Evolutionary conservation across 805 yeast species (phyloP).

Genomic region (Cyberlindnera samutprakarnensis): DNA sequence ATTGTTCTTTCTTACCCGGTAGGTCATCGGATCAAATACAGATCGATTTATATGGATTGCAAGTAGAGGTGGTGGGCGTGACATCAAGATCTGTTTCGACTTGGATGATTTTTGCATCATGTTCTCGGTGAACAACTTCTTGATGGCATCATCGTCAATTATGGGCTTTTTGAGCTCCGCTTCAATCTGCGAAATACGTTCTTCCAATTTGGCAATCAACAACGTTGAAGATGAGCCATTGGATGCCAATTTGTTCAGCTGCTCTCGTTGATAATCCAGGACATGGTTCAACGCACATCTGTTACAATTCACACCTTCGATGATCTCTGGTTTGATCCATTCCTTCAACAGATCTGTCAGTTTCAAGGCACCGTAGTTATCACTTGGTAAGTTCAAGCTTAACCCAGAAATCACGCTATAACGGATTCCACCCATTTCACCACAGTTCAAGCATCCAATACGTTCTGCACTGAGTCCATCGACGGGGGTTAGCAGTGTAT

Average conservation of each 20-base stretch:
- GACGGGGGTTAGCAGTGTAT: conserved; percentile 73
- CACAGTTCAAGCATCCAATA: conserved; percentile 85
- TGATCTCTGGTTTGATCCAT: conserved; percentile 76
- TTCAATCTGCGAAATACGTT: conserved; percentile 42
- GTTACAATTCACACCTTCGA: conserved; percentile 91
- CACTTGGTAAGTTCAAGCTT: conserved; percentile 59
- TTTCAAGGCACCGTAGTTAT: conserved; percentile 32
- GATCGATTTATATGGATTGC: conserved; percentile 89
- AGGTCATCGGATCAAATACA: conserved; percentile 83
- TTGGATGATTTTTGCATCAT: conserved; percentile 71
- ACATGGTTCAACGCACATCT: conserved; percentile 76
- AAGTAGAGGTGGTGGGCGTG: conserved; percentile 77
- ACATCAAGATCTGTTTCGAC: conserved; percentile 73
- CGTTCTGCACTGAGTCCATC: conserved; percentile 87
- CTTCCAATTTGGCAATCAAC: conserved; percentile 25
- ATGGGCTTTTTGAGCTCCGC: conserved; percentile 54
- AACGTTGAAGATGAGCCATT: conserved; percentile 22
- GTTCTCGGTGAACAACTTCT: conserved; percentile 63
- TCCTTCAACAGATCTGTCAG: conserved; percentile 49
- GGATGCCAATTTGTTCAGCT: conserved; percentile 25
- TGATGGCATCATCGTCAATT: conserved; percentile 75
- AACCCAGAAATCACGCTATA: conserved; percentile 72
- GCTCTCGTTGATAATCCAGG: conserved; percentile 37
- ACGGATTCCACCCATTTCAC: conserved; percentile 90
- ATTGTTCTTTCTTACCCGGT: conserved; percentile 74